Conservation (phyloP, 148 eudicot genomes). For the Camellia lanceoleosa region DNA sequence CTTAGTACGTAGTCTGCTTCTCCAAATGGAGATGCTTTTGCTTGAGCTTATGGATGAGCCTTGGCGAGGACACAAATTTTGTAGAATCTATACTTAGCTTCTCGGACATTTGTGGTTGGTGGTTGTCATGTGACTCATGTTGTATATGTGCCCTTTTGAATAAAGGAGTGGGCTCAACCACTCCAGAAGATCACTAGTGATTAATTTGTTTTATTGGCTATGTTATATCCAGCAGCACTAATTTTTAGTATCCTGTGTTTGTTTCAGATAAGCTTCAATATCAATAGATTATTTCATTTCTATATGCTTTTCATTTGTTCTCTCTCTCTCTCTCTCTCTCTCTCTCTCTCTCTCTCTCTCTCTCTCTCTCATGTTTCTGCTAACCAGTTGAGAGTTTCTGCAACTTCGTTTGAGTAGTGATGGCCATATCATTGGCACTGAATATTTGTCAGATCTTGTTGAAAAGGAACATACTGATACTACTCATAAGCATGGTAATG, state of each 20-base stretch:
- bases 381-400: conserved; percentile 20
- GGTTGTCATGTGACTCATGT: background rate
- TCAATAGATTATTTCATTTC: background rate
- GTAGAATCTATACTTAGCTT: background rate
- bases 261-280: background rate
- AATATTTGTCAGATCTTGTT: conserved; percentile 90
- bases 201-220: background rate
- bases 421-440: conserved; percentile 80
- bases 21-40: background rate
- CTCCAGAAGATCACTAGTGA: too few relatives aligned
- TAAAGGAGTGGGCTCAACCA: too few relatives aligned
- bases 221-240: background rate
- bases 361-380: background rate
- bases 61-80: background rate
- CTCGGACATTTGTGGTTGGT: background rate
- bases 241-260: background rate
- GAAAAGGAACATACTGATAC: conserved; percentile 65
- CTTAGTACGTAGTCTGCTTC: background rate
- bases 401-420: conserved; percentile 86
- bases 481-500: conserved; percentile 70
- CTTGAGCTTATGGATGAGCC: background rate
- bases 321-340: too few relatives aligned
- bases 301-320: background rate
- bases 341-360: too few relatives aligned
- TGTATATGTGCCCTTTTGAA: background rate